Percentiles rank a stretch among this genome's conserved stretches.
Evolutionary conservation across 768 basidiomycete genomes (phyloP).

Genomic region (Leccinum subtestaceum): DNA sequence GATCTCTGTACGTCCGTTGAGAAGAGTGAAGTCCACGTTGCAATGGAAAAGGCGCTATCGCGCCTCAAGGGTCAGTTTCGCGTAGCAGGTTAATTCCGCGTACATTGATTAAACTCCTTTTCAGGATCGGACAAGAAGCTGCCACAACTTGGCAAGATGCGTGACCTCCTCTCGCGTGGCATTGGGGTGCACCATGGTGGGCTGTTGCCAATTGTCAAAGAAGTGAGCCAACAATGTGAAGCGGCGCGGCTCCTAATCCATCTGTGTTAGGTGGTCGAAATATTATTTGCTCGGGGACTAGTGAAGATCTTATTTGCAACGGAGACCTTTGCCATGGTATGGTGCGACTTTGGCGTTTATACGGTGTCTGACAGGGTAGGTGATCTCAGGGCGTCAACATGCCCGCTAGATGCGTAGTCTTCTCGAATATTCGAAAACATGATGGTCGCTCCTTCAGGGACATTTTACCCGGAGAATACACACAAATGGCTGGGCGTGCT

Average conservation of each 20-base stretch:
- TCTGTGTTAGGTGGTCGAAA: conserved; percentile 77
- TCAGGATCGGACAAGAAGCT: conserved; percentile 87
- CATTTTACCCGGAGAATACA: conserved; percentile 89
- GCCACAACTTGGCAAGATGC: conserved; percentile 90
- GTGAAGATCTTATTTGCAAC: conserved; percentile 98
- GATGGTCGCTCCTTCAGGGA: conserved; percentile 92
- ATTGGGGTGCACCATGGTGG: conserved; percentile 99
- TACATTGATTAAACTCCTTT: conserved; percentile 5
- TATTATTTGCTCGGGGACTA: conserved; percentile 90
- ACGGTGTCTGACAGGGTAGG: conserved; percentile 10
- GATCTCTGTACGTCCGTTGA: conserved; percentile 88
- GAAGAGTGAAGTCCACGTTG: conserved; percentile 96
- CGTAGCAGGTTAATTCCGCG: neutral
- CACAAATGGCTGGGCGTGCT: conserved; percentile 98
- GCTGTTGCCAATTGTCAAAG: conserved; percentile 93
- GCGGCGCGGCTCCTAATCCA: conserved; percentile 1
- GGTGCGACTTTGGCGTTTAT: conserved; percentile 10
- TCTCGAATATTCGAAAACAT: conserved; percentile 92
- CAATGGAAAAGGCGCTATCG: conserved; percentile 87
- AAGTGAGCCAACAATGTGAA: conserved; percentile 47
- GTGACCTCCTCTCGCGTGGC: conserved; percentile 84
- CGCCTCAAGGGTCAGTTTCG: conserved; percentile 73
- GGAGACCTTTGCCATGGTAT: conserved; percentile 98
- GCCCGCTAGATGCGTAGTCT: conserved; percentile 97
- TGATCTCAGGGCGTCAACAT: conserved; percentile 89